Percentiles rank a stretch among this genome's conserved stretches.
These are phyloP conservation scores for Fistulifera pelliculosa DNA, from an alignment of 108 stramenopile species.

Conservation along the genomic window DNA sequence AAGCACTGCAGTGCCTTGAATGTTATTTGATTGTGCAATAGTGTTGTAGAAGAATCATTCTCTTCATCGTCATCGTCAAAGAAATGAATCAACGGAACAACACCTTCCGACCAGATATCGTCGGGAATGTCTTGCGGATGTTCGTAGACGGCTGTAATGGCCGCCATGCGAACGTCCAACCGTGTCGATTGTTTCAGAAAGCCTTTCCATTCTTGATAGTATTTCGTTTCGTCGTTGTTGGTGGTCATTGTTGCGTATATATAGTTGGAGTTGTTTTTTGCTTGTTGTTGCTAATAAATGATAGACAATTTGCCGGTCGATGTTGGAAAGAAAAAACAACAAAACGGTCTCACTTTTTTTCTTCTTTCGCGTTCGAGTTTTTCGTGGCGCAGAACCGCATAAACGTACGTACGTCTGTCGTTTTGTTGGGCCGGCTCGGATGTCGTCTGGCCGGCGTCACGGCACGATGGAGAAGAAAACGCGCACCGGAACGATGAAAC, in stretches of 20 bases:
- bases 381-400: no score
- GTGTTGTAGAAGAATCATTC: background rate
- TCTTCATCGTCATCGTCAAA: background rate
- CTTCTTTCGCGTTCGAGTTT: no score
- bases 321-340: no score
- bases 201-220: background rate
- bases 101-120: background rate
- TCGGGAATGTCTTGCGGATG: background rate
- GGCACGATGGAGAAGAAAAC: no score
- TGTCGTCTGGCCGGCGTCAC: no score
- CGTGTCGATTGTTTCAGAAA: background rate
- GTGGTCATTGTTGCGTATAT: background rate
- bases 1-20: background rate
- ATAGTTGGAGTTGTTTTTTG: no score
- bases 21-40: constrained; percentile 1
- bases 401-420: no score
- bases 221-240: constrained; percentile 3
- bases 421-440: no score
- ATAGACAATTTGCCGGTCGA: no score
- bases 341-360: no score
- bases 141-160: background rate
- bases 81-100: background rate
- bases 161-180: background rate
- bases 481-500: no score
- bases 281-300: no score